Evolutionary conservation across 305 asterid species (phyloP), one percentile per base, ranked within the genome.

Genomic region (Solanum hybrid): DNA sequence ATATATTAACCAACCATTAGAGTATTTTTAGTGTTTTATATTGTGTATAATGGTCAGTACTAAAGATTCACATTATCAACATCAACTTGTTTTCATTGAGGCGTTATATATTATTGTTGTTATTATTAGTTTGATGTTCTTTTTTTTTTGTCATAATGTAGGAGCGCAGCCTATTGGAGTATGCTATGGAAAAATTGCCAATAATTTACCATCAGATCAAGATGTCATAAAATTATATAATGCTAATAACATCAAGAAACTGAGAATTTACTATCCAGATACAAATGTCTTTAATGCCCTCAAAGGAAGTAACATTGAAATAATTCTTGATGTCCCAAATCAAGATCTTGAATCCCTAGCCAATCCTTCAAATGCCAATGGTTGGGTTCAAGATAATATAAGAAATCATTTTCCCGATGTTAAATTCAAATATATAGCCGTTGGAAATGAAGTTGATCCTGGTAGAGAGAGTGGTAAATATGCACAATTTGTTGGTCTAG

Each of bases 161-260:
- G 90, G 90, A 18, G 90, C 31, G 8, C 88, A 89, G 7, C 37
- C 90, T 9, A 22, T 81, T 10, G 88, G 88, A 24, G 88, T 89
- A 34, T 89, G 88, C 29, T 33, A 81, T 13, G 90, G 90, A 31
- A 64, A 34, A 40, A 4, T 5, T 12, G 88, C 88, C 28, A 39
- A 69, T 24, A 37, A 82, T 64, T 89, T 89, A 40, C 90, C 90
- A 6, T 67, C 88, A 1, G 74, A 26, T 2, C 42, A 69, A 24
- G 90, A 89, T 57, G 87, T 9, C 26, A 71, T 89, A 33, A 64
- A 67, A 1, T 46, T 89, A 57, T 89, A 36, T 34, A 82, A 82
- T 5, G 3, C 29, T 1, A 89, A 89, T 36, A 82, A 73, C 82
- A 81, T 82, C 1, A 24, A 11, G 5, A 83, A 22, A 5, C 69